phyloP scores from a whole-genome alignment of 73 alveolate genomes.

The Paramecium sonneborni region DNA sequence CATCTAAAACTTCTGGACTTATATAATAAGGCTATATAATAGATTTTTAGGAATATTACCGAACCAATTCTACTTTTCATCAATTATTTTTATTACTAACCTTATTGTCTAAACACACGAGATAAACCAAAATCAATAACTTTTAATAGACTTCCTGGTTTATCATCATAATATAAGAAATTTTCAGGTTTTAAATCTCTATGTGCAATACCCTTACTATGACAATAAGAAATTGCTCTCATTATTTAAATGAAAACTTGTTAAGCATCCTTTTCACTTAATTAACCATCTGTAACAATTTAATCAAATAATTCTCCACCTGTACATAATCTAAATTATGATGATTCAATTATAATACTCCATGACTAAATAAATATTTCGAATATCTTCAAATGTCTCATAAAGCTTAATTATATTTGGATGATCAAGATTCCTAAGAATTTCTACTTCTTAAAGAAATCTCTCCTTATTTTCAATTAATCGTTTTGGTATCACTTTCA shows the following conservation, averaged over 20 bases:
- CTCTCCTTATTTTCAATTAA: conserved; percentile 43
- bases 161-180: conserved; percentile 61
- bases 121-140: conserved; percentile 68
- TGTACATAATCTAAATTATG: conserved; percentile 60
- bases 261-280: conserved; percentile 75
- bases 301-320: conserved; percentile 85
- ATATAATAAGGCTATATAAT: not conserved
- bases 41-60: conserved; percentile 5
- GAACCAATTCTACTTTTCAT: conserved; percentile 75
- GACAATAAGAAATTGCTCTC: conserved; percentile 80
- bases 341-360: conserved; percentile 45
- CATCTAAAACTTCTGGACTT: conserved; percentile 58
- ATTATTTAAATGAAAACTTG: conserved; percentile 74
- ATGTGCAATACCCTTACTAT: conserved; percentile 76
- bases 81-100: conserved; percentile 46
- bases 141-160: conserved; percentile 62
- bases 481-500: conserved; percentile 29
- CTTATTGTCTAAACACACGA: conserved; percentile 46
- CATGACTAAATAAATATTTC: conserved; percentile 75
- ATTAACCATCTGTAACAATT: conserved; percentile 57
- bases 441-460: conserved; percentile 75
- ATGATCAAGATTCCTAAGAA: conserved; percentile 80
- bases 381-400: conserved; percentile 70
- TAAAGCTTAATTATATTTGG: conserved; percentile 80
- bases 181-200: conserved; percentile 85